Evolutionary conservation across 192 early-diverging fungal genomes (phyloP).

Genomic region (Coemansia sp.): DNA sequence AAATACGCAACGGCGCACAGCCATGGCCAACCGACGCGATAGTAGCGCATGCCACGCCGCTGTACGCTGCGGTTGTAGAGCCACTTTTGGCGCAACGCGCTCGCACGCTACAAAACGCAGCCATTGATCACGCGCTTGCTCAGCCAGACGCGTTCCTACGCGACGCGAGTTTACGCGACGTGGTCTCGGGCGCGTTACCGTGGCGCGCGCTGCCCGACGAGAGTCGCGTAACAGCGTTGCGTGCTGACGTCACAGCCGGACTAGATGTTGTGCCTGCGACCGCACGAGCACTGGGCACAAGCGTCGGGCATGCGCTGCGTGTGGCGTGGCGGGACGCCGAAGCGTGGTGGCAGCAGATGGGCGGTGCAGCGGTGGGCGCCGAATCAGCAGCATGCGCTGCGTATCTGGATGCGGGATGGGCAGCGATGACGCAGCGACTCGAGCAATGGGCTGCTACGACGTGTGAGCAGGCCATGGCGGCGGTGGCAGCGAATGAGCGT

Average conservation of each 20-base stretch:
- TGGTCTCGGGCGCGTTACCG: slow-evolving; percentile 28
- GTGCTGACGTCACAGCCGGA: slow-evolving; percentile 7
- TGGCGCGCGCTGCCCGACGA: slow-evolving; percentile 19
- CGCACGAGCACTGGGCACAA: slow-evolving; percentile 9
- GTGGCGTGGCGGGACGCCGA: slow-evolving; percentile 30
- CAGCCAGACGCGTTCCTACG: slow-evolving; percentile 17
- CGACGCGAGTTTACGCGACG: slow-evolving; percentile 6
- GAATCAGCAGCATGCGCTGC: slow-evolving; percentile 21
- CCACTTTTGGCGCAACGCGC: slow-evolving; percentile 30
- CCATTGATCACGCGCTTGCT: slow-evolving; percentile 18
- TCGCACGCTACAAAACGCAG: slow-evolving; percentile 10
- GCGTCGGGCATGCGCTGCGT: slow-evolving; percentile 12
- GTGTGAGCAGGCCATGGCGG: not conserved
- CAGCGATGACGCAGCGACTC: slow-evolving; percentile 9
- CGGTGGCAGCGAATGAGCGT: not conserved
- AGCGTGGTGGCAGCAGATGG: slow-evolving; percentile 50
- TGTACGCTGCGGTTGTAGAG: slow-evolving; percentile 23
- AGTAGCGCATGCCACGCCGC: slow-evolving; percentile 4
- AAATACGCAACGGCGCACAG: slow-evolving; percentile 2
- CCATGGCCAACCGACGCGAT: slow-evolving; percentile 12
- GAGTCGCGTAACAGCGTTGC: slow-evolving; percentile 1
- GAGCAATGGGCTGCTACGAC: slow-evolving; percentile 16
- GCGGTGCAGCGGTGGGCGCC: slow-evolving; percentile 19
- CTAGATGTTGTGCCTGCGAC: slow-evolving; percentile 23
- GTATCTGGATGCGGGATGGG: slow-evolving; percentile 32